Base-by-base conservation (phyloP, 2,329 filamentous ascomycete genomes). In the Dryadomyces sulphureus region DNA sequence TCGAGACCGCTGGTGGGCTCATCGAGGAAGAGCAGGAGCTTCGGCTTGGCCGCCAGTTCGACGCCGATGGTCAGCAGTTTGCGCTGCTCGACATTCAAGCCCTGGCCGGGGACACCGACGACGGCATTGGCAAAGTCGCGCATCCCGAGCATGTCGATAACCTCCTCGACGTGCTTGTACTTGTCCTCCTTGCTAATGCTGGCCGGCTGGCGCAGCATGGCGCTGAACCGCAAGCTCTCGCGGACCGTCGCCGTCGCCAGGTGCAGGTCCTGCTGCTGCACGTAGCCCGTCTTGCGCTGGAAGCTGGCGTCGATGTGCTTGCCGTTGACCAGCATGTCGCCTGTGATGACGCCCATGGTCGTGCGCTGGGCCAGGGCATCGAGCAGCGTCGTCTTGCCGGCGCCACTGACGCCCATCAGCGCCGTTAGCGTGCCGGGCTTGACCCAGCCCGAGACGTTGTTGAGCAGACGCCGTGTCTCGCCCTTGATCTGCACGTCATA, bases 1-100 rank as follows among this genome's bases (percentile, higher is more conserved):
- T 95, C 89, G 19, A 95, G 77, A 68, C 89, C 89, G 32, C 87
- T 94, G 4, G 89, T 95, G n/a, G 89, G 89, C 62, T 95, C 89
- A 56, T 95, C 89, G 35, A 95, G 77, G 67, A 95, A 95, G 41
- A 95, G 77, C 49, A 94, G 72, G 45, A 95, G 71, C 35, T 85
- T 80, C 5, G 90, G 90, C 66, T 92, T 94, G 5, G 90, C 89
- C 39, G 87, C 89, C 22, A 96, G 73, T 60, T 95, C 90, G n/a
- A 95, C 89, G 63, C 87, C 90, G 52, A 95, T 48, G 0, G 89
- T 95, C 5, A 95, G 72, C 57, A 87, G 83, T 62, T 80, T 81
- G 41, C 76, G 69, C 60, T 81, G 77, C 56, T 81, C 77, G 8
- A 78, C 75, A 57, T 85, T 85, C 27, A 85, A 71, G 63, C 86